A percentile compares a stretch with the other conserved stretches of the same genome.
Conservation (phyloP, 345 rosid genomes). For the Aquilaria sinensis region DNA sequence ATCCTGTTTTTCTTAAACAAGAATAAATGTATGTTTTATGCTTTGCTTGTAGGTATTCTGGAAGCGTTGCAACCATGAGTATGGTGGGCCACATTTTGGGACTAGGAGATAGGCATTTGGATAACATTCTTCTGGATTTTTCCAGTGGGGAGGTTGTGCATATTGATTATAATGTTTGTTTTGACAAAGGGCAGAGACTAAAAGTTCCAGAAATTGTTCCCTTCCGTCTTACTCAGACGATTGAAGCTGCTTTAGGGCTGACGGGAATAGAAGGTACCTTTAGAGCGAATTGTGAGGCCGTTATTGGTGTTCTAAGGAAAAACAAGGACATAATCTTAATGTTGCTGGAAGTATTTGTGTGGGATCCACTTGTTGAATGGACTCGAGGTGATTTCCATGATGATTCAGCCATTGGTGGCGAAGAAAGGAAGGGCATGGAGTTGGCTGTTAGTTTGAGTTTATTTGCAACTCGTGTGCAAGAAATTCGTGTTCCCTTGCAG, state of each 20-base stretch:
- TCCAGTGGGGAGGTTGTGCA: constrained; percentile 89
- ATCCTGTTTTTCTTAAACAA: background rate
- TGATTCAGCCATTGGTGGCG: constrained; percentile 94
- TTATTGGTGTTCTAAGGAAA: constrained; percentile 64
- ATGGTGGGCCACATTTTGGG: constrained; percentile 93
- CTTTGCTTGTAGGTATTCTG: constrained; percentile 62
- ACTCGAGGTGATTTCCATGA: constrained; percentile 92
- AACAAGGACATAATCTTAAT: constrained; percentile 76
- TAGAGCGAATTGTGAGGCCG: constrained; percentile 83
- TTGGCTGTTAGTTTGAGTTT: constrained; percentile 94
- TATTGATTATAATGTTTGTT: constrained; percentile 93
- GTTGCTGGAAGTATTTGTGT: constrained; percentile 87
- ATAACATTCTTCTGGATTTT: constrained; percentile 88
- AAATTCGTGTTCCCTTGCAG: constrained; percentile 92
- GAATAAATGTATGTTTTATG: background rate
- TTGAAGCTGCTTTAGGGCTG: constrained; percentile 82
- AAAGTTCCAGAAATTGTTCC: constrained; percentile 95
- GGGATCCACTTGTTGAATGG: constrained; percentile 99
- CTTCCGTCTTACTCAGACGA: constrained; percentile 83
- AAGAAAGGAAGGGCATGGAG: constrained; percentile 99
- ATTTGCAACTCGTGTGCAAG: constrained; percentile 94
- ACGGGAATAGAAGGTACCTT: constrained; percentile 86
- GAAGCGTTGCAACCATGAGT: constrained; percentile 96
- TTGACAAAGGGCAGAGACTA: constrained; percentile 87
- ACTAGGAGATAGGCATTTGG: constrained; percentile 92